These are phyloP conservation scores for Pyrenochaeta sp. DNA, from an alignment of 2,329 filamentous ascomycete species.

Conservation along the genomic window DNA sequence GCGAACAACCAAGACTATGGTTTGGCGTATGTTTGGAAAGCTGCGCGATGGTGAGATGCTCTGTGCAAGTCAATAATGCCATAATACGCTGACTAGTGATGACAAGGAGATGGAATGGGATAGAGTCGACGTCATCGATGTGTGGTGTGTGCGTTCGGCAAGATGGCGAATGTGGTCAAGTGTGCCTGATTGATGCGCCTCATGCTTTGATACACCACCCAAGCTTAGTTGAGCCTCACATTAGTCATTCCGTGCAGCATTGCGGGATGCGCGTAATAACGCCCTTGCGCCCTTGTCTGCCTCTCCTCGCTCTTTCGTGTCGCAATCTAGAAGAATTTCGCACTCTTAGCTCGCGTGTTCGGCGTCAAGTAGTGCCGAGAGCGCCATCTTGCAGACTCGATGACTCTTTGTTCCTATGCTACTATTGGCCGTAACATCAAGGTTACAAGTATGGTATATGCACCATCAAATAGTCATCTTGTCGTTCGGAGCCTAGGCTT, in stretches of 20 bases:
- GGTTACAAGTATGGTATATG: no score
- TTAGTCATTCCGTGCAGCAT: neutral
- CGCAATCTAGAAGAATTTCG: neutral
- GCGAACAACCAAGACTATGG: neutral
- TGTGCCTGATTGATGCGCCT: neutral
- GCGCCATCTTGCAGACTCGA: no score
- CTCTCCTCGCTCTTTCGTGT: no score
- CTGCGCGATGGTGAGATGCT: conserved; percentile 1
- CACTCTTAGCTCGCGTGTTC: neutral
- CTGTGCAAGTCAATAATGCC: neutral
- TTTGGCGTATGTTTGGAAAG: neutral
- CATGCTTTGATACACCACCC: neutral
- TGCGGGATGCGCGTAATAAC: neutral
- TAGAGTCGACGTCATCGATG: conserved; percentile 10
- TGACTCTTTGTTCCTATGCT: no score
- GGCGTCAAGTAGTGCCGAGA: no score
- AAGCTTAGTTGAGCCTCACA: neutral
- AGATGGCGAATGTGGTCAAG: neutral
- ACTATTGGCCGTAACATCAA: no score
- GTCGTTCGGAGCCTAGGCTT: no score
- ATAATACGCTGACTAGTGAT: neutral
- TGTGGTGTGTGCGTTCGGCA: neutral
- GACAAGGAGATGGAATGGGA: neutral
- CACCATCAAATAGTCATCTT: no score
- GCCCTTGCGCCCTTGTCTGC: neutral